Percentiles rank a stretch among this genome's conserved stretches.
These are phyloP conservation scores for Neobulgaria alba DNA, from an alignment of 2,329 filamentous ascomycete genomes.

Conservation along the genomic window DNA sequence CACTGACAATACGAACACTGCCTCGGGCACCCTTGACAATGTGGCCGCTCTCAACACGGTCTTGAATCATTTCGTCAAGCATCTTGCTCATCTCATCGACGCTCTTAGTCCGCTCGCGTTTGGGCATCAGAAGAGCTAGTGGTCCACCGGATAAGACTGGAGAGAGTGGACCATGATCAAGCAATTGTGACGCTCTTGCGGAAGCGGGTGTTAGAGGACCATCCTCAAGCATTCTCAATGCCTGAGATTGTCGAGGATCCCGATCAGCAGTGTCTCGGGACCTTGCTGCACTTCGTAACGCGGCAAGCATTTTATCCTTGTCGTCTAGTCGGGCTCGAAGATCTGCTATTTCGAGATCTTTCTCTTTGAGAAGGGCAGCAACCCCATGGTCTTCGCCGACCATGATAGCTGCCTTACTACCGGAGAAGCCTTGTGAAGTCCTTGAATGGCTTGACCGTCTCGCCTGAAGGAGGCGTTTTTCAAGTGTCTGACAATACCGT, in stretches of 20 bases:
- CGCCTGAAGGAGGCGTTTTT: slow-evolving; percentile 86
- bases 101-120: slow-evolving; percentile 41
- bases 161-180: slow-evolving; percentile 16
- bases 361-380: slow-evolving; percentile 67
- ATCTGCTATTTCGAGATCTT: slow-evolving; percentile 86
- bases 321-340: slow-evolving; percentile 85
- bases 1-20: slow-evolving; percentile 52
- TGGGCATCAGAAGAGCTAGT: slow-evolving; percentile 11
- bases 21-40: slow-evolving; percentile 58
- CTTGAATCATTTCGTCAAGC: slow-evolving; percentile 93
- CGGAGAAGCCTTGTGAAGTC: slow-evolving; percentile 64
- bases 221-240: slow-evolving; percentile 12
- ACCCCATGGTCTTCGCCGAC: slow-evolving; percentile 74
- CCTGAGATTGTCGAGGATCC: slow-evolving; percentile 18
- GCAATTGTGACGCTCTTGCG: slow-evolving; percentile 21
- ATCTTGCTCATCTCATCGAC: slow-evolving; percentile 91
- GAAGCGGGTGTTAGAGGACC: slow-evolving; percentile 26
- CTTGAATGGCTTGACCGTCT: slow-evolving; percentile 83
- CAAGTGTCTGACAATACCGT: slow-evolving; percentile 87
- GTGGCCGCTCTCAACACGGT: slow-evolving; percentile 70
- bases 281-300: slow-evolving; percentile 74
- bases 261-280: slow-evolving; percentile 75
- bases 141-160: slow-evolving; percentile 12
- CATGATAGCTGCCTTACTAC: slow-evolving; percentile 51
- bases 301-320: slow-evolving; percentile 87